Evolutionary conservation across 129 eudicot genomes (phyloP).

Genomic region (Tagetes patula): DNA sequence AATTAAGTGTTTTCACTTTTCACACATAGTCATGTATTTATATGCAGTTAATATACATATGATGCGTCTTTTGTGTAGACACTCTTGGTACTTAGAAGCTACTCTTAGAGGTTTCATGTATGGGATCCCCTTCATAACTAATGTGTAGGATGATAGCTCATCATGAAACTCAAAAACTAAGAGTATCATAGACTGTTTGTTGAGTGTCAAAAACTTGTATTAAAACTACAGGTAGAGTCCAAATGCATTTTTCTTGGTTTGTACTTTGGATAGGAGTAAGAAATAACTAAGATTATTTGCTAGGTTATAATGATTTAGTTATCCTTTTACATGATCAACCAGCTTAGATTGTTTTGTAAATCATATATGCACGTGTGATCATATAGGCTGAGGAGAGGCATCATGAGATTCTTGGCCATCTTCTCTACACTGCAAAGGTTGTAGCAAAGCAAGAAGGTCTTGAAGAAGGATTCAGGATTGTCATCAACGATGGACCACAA

Average conservation of each 20-base stretch:
- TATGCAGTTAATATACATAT: neutral
- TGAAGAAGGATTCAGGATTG: conserved; percentile 83
- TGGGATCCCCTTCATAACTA: neutral
- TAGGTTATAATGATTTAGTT: neutral
- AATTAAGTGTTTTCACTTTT: conserved; percentile 22
- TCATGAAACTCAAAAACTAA: neutral
- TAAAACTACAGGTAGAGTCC: conserved; percentile 7
- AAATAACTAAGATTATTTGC: conserved; percentile 2
- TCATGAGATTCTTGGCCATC: conserved; percentile 82
- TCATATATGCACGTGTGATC: conserved; percentile 13
- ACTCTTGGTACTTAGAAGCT: neutral
- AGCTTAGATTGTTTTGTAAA: neutral
- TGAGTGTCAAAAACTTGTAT: neutral
- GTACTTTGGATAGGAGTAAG: conserved; percentile 6
- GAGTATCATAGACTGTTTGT: neutral
- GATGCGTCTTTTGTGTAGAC: neutral
- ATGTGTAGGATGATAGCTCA: neutral
- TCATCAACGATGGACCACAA: conserved; percentile 90
- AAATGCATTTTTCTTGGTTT: conserved; percentile 1
- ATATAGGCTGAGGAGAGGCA: conserved; percentile 91
- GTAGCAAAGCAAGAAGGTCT: conserved; percentile 98
- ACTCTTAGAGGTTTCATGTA: neutral
- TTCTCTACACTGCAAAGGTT: conserved; percentile 85
- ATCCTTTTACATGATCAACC: neutral
- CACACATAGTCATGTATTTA: neutral